Evolutionary conservation across 306 rosid genomes (phyloP).

Genomic region (Dryas alaskensis): DNA sequence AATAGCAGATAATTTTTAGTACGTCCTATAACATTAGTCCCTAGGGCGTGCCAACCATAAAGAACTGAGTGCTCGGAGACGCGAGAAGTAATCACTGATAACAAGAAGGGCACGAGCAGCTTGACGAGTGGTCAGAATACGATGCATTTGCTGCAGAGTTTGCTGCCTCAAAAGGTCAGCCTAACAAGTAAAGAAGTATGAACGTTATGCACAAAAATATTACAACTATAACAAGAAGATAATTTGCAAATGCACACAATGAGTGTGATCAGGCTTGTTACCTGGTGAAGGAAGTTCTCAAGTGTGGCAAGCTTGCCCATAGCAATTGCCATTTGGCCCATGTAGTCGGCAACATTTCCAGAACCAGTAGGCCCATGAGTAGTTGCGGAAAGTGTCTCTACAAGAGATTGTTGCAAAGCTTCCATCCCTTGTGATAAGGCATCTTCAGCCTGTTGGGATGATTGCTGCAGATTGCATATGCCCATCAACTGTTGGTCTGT

Average conservation of each 20-base stretch:
- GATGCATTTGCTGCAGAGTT: conserved; percentile 73
- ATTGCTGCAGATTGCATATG: conserved; percentile 72
- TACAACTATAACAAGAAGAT: neutral
- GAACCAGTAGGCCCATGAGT: conserved; percentile 43
- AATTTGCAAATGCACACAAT: neutral
- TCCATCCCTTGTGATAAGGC: conserved; percentile 94
- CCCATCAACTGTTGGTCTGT: conserved; percentile 77
- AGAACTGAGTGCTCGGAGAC: conserved; percentile 80
- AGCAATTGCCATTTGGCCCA: conserved; percentile 96
- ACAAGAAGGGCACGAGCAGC: conserved; percentile 75
- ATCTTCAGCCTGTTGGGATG: conserved; percentile 88
- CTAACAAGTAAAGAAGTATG: conserved; percentile 30
- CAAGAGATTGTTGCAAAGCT: conserved; percentile 80
- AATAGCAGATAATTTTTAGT: neutral
- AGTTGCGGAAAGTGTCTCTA: conserved; percentile 64
- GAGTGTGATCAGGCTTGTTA: conserved; percentile 1
- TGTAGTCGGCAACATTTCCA: conserved; percentile 73
- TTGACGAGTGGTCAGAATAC: conserved; percentile 68
- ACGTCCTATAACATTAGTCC: conserved; percentile 27
- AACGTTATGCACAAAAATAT: neutral
- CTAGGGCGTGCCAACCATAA: conserved; percentile 83
- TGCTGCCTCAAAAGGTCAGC: conserved; percentile 89
- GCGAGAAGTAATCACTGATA: conserved; percentile 59
- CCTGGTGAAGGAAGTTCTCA: conserved; percentile 80
- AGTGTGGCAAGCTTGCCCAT: conserved; percentile 80